These are phyloP conservation scores for Metroxylon sagu DNA, from an alignment of 176 grass and related monocot genomes.

Conservation along the genomic window DNA sequence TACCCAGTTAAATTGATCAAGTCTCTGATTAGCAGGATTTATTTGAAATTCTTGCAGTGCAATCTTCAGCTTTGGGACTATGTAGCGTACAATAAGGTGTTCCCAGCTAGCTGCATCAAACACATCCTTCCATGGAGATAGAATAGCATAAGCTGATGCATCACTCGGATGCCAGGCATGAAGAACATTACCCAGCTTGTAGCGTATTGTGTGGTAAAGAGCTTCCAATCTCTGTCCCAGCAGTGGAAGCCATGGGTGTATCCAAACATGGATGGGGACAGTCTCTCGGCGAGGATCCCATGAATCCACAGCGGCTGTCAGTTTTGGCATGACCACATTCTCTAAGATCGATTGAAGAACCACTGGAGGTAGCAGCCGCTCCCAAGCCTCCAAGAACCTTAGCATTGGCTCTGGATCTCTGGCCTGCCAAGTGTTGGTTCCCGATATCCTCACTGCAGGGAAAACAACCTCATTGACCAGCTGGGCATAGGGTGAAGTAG, in stretches of 20 bases:
- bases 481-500: slow-evolving; percentile 59
- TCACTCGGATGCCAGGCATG: slow-evolving; percentile 81
- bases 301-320: slow-evolving; percentile 58
- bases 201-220: slow-evolving; percentile 60
- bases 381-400: slow-evolving; percentile 64
- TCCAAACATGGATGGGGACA: slow-evolving; percentile 60
- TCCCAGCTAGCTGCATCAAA: slow-evolving; percentile 79
- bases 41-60: slow-evolving; percentile 69
- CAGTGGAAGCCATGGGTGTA: slow-evolving; percentile 74
- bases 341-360: slow-evolving; percentile 71
- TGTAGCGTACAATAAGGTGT: slow-evolving; percentile 61
- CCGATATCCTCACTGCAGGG: slow-evolving; percentile 63
- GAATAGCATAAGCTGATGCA: slow-evolving; percentile 60
- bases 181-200: slow-evolving; percentile 73
- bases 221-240: slow-evolving; percentile 53
- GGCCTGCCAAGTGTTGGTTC: slow-evolving; percentile 76
- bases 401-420: slow-evolving; percentile 86
- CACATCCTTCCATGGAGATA: slow-evolving; percentile 79
- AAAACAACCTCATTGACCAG: slow-evolving; percentile 72
- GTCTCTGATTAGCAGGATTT: slow-evolving; percentile 65
- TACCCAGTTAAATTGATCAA: slow-evolving; percentile 78
- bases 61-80: slow-evolving; percentile 59
- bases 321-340: slow-evolving; percentile 76
- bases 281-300: slow-evolving; percentile 80
- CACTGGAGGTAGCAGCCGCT: slow-evolving; percentile 42